A percentile compares a stretch with the other conserved stretches of the same genome.
phyloP scores from a whole-genome alignment of 805 yeast genomes.

The Metschnikowia cerradonensis region DNA sequence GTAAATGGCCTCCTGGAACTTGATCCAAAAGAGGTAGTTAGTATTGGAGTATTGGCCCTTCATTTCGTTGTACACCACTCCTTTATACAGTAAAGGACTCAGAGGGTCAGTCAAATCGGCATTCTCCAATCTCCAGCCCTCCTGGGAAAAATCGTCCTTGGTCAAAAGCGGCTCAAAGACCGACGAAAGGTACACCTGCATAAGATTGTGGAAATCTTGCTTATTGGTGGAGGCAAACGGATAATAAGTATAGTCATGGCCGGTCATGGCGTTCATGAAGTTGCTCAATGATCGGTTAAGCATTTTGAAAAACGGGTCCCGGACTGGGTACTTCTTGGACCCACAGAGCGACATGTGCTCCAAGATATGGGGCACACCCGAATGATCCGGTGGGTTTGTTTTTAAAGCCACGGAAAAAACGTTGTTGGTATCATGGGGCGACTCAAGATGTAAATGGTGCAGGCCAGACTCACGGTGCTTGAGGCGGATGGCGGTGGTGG shows the following conservation, averaged over 20 bases:
- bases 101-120: slow-evolving; percentile 50
- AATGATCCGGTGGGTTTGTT: slow-evolving; percentile 91
- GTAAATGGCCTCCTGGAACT: slow-evolving; percentile 77
- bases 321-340: slow-evolving; percentile 81
- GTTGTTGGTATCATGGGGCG: slow-evolving; percentile 75
- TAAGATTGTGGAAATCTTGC: slow-evolving; percentile 75
- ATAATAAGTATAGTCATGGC: slow-evolving; percentile 90
- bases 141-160: slow-evolving; percentile 83
- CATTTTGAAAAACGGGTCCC: slow-evolving; percentile 98
- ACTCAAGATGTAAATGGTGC: slow-evolving; percentile 77
- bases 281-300: slow-evolving; percentile 88
- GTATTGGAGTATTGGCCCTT: slow-evolving; percentile 94
- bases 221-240: slow-evolving; percentile 94
- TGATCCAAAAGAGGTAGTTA: slow-evolving; percentile 78
- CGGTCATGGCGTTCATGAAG: slow-evolving; percentile 99
- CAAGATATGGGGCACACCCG: slow-evolving; percentile 93
- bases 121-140: slow-evolving; percentile 95
- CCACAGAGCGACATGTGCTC: slow-evolving; percentile 98
- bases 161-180: slow-evolving; percentile 78
- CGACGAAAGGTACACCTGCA: slow-evolving; percentile 84
- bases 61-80: slow-evolving; percentile 98
- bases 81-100: slow-evolving; percentile 74
- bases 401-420: slow-evolving; percentile 88
- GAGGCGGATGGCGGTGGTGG: slow-evolving; percentile 72
- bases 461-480: slow-evolving; percentile 70